phyloP scores from a whole-genome alignment of 768 basidiomycete genomes.

The Hirschioporus abietinus region DNA sequence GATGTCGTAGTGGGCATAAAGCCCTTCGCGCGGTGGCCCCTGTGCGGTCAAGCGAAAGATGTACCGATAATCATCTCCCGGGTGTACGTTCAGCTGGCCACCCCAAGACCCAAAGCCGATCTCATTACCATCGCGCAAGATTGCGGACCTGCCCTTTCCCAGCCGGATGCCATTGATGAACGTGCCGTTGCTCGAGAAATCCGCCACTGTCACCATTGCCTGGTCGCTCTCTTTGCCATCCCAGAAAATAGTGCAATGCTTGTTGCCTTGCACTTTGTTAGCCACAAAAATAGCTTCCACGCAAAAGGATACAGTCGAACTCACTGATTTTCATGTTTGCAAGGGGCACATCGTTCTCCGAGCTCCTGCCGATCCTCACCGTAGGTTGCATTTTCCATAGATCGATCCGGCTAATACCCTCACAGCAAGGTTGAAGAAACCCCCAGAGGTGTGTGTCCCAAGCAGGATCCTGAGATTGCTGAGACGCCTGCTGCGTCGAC shows the following conservation, averaged over 20 bases:
- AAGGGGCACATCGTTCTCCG: conserved; percentile 48
- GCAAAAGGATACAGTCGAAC: conserved; percentile 22
- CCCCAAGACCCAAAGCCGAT: conserved; percentile 63
- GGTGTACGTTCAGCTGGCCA: conserved; percentile 20
- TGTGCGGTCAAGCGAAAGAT: conserved; percentile 63
- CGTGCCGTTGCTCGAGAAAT: conserved; percentile 70
- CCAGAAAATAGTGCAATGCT: conserved; percentile 56
- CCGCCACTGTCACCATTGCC: conserved; percentile 43
- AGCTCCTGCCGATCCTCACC: conserved; percentile 53
- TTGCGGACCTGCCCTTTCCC: conserved; percentile 45
- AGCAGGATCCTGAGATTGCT: conserved; percentile 14
- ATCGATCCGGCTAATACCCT: conserved; percentile 49
- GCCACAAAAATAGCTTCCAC: conserved; percentile 23
- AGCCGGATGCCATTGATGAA: conserved; percentile 67
- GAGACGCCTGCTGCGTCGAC: conserved; percentile 31
- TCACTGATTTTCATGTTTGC: conserved; percentile 72
- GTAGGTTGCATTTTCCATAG: conserved; percentile 48
- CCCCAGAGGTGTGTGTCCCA: conserved; percentile 53
- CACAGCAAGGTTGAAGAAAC: conserved; percentile 60
- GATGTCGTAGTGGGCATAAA: conserved; percentile 65
- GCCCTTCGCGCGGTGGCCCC: conserved; percentile 42
- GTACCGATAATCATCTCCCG: conserved; percentile 72
- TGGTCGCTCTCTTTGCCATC: conserved; percentile 41
- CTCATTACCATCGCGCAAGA: conserved; percentile 78
- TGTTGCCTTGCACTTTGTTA: conserved; percentile 39